These are phyloP conservation scores for Akanthomyces muscarius DNA, from an alignment of 2,329 filamentous ascomycete species.

Conservation along the genomic window DNA sequence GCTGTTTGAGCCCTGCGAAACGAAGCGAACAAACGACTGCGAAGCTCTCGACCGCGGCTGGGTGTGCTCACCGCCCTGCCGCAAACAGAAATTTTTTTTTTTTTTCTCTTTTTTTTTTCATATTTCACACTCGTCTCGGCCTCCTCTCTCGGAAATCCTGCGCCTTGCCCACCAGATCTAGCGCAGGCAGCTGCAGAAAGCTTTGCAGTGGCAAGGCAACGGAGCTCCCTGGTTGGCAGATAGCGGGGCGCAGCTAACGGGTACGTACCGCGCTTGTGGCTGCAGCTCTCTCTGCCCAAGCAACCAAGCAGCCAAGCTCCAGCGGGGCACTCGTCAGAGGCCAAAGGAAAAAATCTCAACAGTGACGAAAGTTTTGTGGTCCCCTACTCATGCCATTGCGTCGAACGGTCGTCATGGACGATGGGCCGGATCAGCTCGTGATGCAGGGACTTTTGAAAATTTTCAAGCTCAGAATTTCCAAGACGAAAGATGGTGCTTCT, in stretches of 20 bases:
- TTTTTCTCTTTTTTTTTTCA: not conserved
- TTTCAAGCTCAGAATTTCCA: not conserved
- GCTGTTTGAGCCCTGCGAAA: not conserved
- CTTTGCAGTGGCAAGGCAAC: conserved; percentile 16
- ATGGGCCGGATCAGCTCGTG: not conserved
- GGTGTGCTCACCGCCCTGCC: conserved; percentile 10
- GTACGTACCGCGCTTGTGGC: conserved; percentile 2
- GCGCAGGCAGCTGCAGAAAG: not conserved
- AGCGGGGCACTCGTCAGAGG: not conserved
- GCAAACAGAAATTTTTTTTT: not conserved
- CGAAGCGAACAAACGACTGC: not conserved
- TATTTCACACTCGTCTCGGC: not conserved
- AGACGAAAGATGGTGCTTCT: not conserved
- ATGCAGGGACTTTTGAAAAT: not conserved
- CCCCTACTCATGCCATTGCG: not conserved
- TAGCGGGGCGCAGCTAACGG: conserved; percentile 4
- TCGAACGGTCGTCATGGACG: conserved; percentile 11
- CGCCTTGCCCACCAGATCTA: not conserved
- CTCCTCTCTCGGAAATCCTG: not conserved
- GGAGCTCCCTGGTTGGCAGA: conserved; percentile 14
- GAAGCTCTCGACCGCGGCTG: not conserved
- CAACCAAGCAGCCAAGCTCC: not conserved
- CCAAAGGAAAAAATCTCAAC: not conserved
- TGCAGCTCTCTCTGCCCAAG: conserved; percentile 6
- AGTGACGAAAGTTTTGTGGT: conserved; percentile 16